Base-by-base conservation (phyloP, 2,329 filamentous ascomycete species). In the Karstenula rhodostoma region DNA sequence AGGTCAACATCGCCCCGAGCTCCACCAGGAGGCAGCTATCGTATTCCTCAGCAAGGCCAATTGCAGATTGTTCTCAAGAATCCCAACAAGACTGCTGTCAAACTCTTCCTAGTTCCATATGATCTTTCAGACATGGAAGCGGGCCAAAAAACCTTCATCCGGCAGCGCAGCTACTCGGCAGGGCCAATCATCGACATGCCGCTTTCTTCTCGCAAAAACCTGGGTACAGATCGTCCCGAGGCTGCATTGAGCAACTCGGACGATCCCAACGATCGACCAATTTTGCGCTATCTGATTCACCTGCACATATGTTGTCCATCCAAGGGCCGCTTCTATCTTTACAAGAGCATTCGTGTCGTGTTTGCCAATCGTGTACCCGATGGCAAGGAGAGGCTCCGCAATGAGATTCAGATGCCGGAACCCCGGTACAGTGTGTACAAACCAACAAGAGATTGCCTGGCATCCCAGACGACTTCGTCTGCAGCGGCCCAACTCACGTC, bases 61-160 rank as follows among this genome's bases (percentile, higher is more conserved):
- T 83, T 99, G 15, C 95, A 99, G 71, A 96, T 99, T 65, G 90
- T 99, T 63, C 92, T 99, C 76, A 98, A 98, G 77, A 99, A 98
- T 71, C 94, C 94, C 17, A 97, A 98, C 80, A 98, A 98, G 75
- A 98, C 95, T 3, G 95, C 95, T 1, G 94, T 98, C 57, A 98
- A 99, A 77, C 83, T 99, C 0, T 98, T 98, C 69, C 84, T 98
- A 25, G 88, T 99, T 2, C 95, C 94, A 0, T 99, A 98, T 69
- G 93, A 98, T 74, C 83, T 99, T 1, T 85, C 88, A 0, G 94
- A 93, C 54, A 99, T 99, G 94, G 90, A 95, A 63, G 87, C 93
- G 0, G 93, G 93, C 0, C 96, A 93, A 17, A 98, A 98, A 78
- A 99, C 95, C 0, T 98, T 98, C 69, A 90, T 99, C 62, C 88